phyloP scores from a whole-genome alignment of 768 basidiomycete genomes.

The Hygrophoropsis aurantiaca region DNA sequence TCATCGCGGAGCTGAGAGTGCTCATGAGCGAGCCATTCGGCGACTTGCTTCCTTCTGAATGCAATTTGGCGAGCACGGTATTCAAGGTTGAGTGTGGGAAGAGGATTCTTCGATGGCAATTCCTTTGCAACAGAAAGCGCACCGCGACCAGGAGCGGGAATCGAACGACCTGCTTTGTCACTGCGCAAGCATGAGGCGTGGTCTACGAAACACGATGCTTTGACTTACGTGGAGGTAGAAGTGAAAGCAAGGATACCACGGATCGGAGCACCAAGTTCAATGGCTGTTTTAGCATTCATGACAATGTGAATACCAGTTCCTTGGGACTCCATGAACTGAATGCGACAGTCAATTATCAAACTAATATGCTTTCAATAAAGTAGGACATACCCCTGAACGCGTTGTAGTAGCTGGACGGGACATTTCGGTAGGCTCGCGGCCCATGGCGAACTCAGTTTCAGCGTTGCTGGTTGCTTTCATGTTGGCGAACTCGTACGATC shows the following conservation, averaged over 20 bases:
- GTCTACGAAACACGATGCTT: not conserved
- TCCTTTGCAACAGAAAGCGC: constrained; percentile 88
- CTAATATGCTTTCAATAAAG: not conserved
- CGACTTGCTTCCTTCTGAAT: constrained; percentile 94
- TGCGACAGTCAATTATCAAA: not conserved
- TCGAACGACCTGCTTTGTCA: constrained; percentile 97
- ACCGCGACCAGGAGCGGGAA: constrained; percentile 95
- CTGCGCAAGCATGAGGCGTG: constrained; percentile 44
- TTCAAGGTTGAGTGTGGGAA: constrained; percentile 77
- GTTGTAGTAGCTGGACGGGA: constrained; percentile 96
- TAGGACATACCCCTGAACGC: constrained; percentile 81
- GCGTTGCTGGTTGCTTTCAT: constrained; percentile 99
- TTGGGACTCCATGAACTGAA: constrained; percentile 92
- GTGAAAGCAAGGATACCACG: constrained; percentile 94
- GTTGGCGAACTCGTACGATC: constrained; percentile 98
- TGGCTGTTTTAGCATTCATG: constrained; percentile 95
- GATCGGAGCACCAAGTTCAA: constrained; percentile 92
- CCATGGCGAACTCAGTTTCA: constrained; percentile 97
- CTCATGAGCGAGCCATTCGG: constrained; percentile 92
- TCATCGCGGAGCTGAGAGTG: constrained; percentile 83
- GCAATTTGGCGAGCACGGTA: constrained; percentile 93
- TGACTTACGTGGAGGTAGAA: constrained; percentile 86
- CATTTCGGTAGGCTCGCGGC: constrained; percentile 98
- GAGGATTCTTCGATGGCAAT: constrained; percentile 72
- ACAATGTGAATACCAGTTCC: constrained; percentile 96